Evolutionary conservation across 352 stramenopile species (phyloP).

Genomic region (Phytophthora meadii): DNA sequence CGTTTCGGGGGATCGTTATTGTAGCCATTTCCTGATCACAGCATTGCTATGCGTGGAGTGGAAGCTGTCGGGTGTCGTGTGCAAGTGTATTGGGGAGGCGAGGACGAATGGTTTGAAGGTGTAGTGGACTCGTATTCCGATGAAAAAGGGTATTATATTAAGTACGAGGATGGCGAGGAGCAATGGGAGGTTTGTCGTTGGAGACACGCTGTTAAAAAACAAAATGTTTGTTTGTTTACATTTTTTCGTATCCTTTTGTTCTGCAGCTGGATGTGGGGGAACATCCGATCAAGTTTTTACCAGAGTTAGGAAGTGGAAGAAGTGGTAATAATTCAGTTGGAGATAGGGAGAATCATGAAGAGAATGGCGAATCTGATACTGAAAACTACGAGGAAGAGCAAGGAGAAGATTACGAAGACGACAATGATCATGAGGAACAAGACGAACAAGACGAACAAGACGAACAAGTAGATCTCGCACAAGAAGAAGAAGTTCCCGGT

Average conservation of each 20-base stretch:
- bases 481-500: neutral
- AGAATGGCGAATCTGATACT: conserved; percentile 4
- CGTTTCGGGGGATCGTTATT: neutral
- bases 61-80: conserved; percentile 53
- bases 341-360: conserved; percentile 33
- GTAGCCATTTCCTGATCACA: conserved; percentile 14
- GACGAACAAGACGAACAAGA: too few species aligned
- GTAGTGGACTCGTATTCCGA: conserved; percentile 42
- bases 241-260: neutral
- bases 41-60: conserved; percentile 9
- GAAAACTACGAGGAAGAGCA: conserved; percentile 4
- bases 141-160: conserved; percentile 60
- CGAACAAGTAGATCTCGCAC: neutral
- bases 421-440: conserved; percentile 11
- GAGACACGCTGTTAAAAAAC: neutral
- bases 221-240: neutral
- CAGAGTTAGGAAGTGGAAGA: conserved; percentile 5
- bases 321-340: conserved; percentile 14
- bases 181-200: conserved; percentile 69
- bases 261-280: conserved; percentile 28
- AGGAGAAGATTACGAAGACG: conserved; percentile 26
- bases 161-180: conserved; percentile 80
- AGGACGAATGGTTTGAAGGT: conserved; percentile 73
- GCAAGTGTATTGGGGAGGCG: conserved; percentile 74
- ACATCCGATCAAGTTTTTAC: conserved; percentile 29